Evolutionary conservation across 2,329 filamentous ascomycete species (phyloP), one percentile per base, ranked within the genome.

Genomic region (Triangularia setosa): DNA sequence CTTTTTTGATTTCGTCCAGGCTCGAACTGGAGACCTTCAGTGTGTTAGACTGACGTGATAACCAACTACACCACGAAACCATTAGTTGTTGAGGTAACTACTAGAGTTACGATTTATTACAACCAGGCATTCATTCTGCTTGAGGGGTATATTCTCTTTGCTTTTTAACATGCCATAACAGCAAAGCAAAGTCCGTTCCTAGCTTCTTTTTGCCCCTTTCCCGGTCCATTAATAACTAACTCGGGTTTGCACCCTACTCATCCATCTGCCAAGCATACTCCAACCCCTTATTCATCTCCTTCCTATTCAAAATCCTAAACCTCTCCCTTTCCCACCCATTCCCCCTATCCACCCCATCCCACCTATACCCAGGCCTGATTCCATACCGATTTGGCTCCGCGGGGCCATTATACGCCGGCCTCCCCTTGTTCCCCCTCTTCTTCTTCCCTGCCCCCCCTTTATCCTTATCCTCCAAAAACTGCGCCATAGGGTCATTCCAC

Each of bases 251-350:
- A 25, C 11, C 5, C 63, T 65, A 72, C 61, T 75, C 83, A 95
- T 77, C 95, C 90, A 96, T 95, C 81, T 97, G 92, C 95, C 94
- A 99, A 30, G 90, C 87, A 77, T 97, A 98, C 72, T 94, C 88
- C 73, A 98, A 77, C 30, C 89, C 89, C 76, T 91, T 90, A 71
- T 90, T 87, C 74, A 93, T 87, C 72, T 88, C 87, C 70, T 86
- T 86, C 70, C 87, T 82, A 75, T 97, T 97, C 69, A 93, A 81
- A 1, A 93, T 91, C 75, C 90, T 92, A 79, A 98, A 98, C 79
- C 93, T 90, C 74, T 97, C 90, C 67, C 87, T 90, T 79, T 99
- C 95, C 75, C 97, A 98, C 0, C 94, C 94, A 78, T 92, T 99
- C 21, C 92, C 84, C 69, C 95, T 84, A 80, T 99, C 95, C 18